Evolutionary conservation across 2,329 filamentous ascomycete species (phyloP), one percentile per base, ranked within the genome.

Genomic region (Penicillium brevicompactum): DNA sequence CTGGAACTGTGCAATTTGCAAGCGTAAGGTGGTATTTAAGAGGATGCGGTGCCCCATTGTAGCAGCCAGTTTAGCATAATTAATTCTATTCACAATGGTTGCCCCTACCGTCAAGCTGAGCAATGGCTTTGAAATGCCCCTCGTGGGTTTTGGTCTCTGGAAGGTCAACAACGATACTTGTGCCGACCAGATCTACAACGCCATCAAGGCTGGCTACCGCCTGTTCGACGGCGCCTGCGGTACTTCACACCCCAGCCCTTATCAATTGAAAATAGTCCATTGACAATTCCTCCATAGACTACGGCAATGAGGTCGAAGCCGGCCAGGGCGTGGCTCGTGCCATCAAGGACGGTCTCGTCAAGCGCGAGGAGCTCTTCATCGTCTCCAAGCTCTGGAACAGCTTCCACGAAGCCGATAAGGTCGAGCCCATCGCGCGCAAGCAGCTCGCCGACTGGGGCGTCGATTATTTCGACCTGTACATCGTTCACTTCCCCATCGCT

Each of bases 321-420:
- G 90, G 90, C 56, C 78, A 92, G 72, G 90, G 90, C 67, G 82
- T 93, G 45, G 84, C 87, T 56, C 88, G 88, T 64, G 90, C 90
- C 68, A 91, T 94, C 76, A 83, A 88, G 70, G 90, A 94, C 9
- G 89, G 90, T 42, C 75, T 93, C 55, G 89, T 92, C 65, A 91
- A 87, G 80, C 88, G 90, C 57, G 86, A 90, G 76, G 91, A 96
- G 22, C 88, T 96, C 72, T 96, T 96, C 84, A 87, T 96, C 71
- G 89, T 92, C 62, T 91, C 88, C 76, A 96, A 96, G 82, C 87
- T 96, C 55, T 96, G 92, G 91, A 92, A 93, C 80, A 87, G 87
- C 63, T 96, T 92, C 84, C 91, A 96, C 81, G 88, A 93, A 68
- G 82, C 82, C 66, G 87, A 93, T 65, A 83, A 84, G 66, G 90